Evolutionary conservation across 2,329 filamentous ascomycete species (phyloP).

Genomic region (Nothophoma quercina): DNA sequence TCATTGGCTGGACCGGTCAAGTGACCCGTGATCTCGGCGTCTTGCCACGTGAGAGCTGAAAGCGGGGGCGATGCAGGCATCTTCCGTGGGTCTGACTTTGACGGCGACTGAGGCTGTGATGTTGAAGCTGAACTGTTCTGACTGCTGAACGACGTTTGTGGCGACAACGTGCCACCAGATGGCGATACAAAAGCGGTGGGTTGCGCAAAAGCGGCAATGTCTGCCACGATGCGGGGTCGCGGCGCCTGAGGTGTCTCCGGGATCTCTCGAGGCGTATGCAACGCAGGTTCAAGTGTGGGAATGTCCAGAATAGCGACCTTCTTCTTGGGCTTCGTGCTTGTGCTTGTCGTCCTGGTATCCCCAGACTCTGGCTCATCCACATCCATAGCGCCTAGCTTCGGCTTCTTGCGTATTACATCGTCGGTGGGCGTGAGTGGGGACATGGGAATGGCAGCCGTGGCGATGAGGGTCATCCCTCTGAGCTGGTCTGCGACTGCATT

Average conservation of each 20-base stretch:
- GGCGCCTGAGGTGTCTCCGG: slow-evolving; percentile 43
- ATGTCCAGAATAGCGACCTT: slow-evolving; percentile 13
- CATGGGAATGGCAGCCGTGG: slow-evolving; percentile 40
- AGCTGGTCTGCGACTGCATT: slow-evolving; percentile 49
- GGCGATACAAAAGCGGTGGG: slow-evolving; percentile 37
- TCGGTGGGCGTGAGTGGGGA: slow-evolving; percentile 46
- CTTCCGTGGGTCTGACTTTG: slow-evolving; percentile 30
- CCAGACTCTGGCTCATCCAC: too few relatives aligned
- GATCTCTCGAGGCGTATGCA: slow-evolving; percentile 28
- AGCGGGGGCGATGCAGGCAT: slow-evolving; percentile 43
- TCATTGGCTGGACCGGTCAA: slow-evolving; percentile 58
- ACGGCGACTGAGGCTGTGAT: slow-evolving; percentile 16
- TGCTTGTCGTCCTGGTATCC: too few relatives aligned
- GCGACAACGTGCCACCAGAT: slow-evolving; percentile 9
- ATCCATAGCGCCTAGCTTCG: slow-evolving; percentile 40
- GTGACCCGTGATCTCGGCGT: slow-evolving; percentile 69
- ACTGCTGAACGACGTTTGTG: slow-evolving; percentile 12
- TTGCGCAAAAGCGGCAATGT: slow-evolving; percentile 41
- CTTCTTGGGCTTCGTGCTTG: background rate
- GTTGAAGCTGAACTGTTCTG: slow-evolving; percentile 2
- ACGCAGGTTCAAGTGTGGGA: slow-evolving; percentile 4
- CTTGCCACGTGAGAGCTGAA: slow-evolving; percentile 61
- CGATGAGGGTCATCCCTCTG: slow-evolving; percentile 40
- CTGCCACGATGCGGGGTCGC: slow-evolving; percentile 45
- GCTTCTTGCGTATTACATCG: slow-evolving; percentile 46